A percentile compares a stretch with the other conserved stretches of the same genome.
These are phyloP conservation scores for Martiniozyma asiatica DNA, from an alignment of 1,139 yeast species.

Conservation along the genomic window DNA sequence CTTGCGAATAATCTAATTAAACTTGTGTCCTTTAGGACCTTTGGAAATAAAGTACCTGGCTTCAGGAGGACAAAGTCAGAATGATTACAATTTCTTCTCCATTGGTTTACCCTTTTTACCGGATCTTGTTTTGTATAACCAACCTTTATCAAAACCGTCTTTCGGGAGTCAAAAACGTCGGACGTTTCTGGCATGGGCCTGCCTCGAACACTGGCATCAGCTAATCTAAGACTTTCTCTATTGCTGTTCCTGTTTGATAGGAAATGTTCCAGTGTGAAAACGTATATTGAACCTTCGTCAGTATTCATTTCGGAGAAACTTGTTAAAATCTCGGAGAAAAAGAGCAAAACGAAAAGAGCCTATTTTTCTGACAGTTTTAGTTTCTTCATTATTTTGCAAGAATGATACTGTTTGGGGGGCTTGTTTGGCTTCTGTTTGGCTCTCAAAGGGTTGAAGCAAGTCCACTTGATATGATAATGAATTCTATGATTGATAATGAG, in stretches of 20 bases:
- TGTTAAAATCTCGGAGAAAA: too few species aligned
- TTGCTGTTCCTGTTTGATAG: conserved; percentile 21
- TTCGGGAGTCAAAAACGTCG: conserved; percentile 27
- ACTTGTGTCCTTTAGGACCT: conserved; percentile 6
- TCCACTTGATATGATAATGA: conserved; percentile 3
- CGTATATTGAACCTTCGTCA: conserved; percentile 35
- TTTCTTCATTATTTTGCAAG: too few species aligned
- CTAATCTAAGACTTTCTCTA: conserved; percentile 22
- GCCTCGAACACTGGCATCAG: conserved; percentile 8
- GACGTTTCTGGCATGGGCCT: background rate
- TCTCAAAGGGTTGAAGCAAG: background rate
- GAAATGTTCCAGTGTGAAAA: conserved; percentile 37
- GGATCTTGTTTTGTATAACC: conserved; percentile 46
- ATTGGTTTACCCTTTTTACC: conserved; percentile 32
- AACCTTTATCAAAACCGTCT: conserved; percentile 36
- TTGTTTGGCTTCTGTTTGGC: background rate
- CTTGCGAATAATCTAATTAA: conserved; percentile 9
- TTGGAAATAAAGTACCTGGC: conserved; percentile 20
- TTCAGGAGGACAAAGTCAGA: conserved; percentile 25
- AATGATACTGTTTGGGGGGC: background rate
- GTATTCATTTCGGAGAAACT: conserved; percentile 1
- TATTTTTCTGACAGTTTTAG: too few species aligned
- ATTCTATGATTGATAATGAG: conserved; percentile 2
- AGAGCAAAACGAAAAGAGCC: too few species aligned
- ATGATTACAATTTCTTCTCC: conserved; percentile 45